Base-by-base conservation (phyloP, 1,139 yeast species). In the Sugiyamaella paludigena region DNA sequence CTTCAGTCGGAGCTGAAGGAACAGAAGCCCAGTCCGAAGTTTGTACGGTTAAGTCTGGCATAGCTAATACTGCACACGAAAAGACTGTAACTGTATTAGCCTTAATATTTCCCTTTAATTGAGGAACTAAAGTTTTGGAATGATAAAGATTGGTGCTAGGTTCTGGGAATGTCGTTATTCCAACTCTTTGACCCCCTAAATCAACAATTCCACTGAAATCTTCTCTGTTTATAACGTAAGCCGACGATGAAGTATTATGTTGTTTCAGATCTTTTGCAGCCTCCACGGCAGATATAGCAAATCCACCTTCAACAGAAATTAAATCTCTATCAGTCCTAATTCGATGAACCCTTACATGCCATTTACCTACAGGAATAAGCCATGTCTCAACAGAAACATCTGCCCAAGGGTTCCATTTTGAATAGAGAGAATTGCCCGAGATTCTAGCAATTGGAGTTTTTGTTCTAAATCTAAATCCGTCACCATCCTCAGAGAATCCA, bases 41-140 rank as follows among this genome's bases (percentile, higher is more conserved):
- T 15, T 28, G 47, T n/a, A 48, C 31, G 31, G 34, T 49, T 45
- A 27, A 39, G 38, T 48, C 51, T 81, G 80, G 37, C 36, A 36
- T 40, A 32, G 47, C 46, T 16, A 43, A 29, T 10, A 43, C 42
- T 12, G 47, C 47, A 43, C 47, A 43, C n/a, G 58, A 52, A 19
- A 52, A 40, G 16, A 55, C 39, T 7, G 51, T 45, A 13, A 44
- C 49, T 5, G 48, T 27, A 9, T 48, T 48, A 7, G 57, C 56
- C 30, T 43, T 37, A 34, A 54, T 43, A 5, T 31, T 36, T 3
- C 55, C 57, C 38, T 40, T 45, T 13, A 55, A 48, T 40, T 55
- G 58, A 30, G 58, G 58, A 11, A 55, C 57, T 12, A 49, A 12
- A 1, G 57, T 50, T 30, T 52, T 52, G n/a, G 58, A 46, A 41